Conservation (phyloP, 2,329 filamentous ascomycete genomes). For the Hymenoscyphus repandus region DNA sequence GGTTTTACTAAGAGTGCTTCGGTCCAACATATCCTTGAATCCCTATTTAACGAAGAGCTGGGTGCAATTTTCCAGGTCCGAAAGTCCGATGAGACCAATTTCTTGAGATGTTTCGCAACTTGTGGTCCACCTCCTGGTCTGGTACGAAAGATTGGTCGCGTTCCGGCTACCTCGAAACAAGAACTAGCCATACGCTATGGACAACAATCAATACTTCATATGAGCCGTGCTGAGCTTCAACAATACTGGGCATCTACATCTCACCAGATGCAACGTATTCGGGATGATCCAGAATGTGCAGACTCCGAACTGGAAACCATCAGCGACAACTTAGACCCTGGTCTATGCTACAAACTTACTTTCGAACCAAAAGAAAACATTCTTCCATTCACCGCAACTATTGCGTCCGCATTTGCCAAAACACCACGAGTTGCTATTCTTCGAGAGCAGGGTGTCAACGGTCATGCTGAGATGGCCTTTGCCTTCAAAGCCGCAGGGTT, state of each 20-base stretch:
- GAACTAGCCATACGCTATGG: slow-evolving; percentile 71
- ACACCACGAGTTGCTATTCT: slow-evolving; percentile 81
- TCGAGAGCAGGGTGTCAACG: slow-evolving; percentile 92
- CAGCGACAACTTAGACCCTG: slow-evolving; percentile 69
- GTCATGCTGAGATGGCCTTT: slow-evolving; percentile 96
- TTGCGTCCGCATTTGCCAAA: slow-evolving; percentile 48
- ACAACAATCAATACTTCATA: slow-evolving; percentile 60
- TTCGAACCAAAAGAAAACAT: slow-evolving; percentile 73
- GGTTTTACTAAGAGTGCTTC: slow-evolving; percentile 58
- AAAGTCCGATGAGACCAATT: slow-evolving; percentile 75
- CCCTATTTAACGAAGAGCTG: slow-evolving; percentile 93
- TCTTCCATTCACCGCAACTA: slow-evolving; percentile 55
- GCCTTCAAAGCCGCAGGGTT: slow-evolving; percentile 90
- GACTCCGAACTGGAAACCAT: slow-evolving; percentile 77
- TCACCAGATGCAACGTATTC: slow-evolving; percentile 81
- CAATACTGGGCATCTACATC: slow-evolving; percentile 86
- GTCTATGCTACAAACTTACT: slow-evolving; percentile 76
- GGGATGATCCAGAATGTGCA: slow-evolving; percentile 84
- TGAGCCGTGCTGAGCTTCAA: slow-evolving; percentile 70
- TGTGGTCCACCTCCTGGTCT: slow-evolving; percentile 78
- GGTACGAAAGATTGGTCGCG: slow-evolving; percentile 77
- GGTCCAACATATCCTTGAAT: slow-evolving; percentile 59
- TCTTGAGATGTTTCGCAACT: slow-evolving; percentile 85
- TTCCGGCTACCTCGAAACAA: slow-evolving; percentile 66
- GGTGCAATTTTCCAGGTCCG: slow-evolving; percentile 94